These are phyloP conservation scores for Samsoniella hepiali DNA, from an alignment of 2,329 filamentous ascomycete genomes.

Conservation along the genomic window DNA sequence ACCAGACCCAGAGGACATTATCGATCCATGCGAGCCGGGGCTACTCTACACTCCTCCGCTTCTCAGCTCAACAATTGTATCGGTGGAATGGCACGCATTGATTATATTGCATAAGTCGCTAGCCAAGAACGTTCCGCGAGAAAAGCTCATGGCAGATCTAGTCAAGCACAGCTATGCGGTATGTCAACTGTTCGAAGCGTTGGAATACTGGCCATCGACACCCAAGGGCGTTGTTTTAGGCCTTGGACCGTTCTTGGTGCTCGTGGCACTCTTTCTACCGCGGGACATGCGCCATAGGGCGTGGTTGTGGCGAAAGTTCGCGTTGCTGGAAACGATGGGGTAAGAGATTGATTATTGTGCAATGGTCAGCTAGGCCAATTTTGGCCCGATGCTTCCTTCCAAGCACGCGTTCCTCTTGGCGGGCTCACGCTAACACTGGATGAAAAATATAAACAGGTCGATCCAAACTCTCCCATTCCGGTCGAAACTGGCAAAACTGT, in stretches of 20 bases:
- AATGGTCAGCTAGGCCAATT: constrained; percentile 5
- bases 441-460: constrained; percentile 56
- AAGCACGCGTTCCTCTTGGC: background rate
- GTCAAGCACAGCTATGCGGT: constrained; percentile 62
- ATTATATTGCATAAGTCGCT: constrained; percentile 79
- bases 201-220: constrained; percentile 67
- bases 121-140: constrained; percentile 55
- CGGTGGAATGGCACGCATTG: constrained; percentile 74
- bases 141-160: constrained; percentile 51
- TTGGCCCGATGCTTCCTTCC: background rate
- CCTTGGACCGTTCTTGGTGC: constrained; percentile 71
- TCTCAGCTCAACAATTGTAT: constrained; percentile 71
- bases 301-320: constrained; percentile 80
- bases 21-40: constrained; percentile 68
- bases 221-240: constrained; percentile 69
- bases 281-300: constrained; percentile 67
- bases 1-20: constrained; percentile 61
- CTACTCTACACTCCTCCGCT: constrained; percentile 67
- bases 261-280: constrained; percentile 77
- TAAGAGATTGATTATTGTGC: constrained; percentile 41
- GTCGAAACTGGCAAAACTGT: constrained; percentile 70
- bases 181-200: constrained; percentile 75
- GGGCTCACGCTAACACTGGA: background rate
- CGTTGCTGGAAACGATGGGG: constrained; percentile 74
- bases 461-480: constrained; percentile 76